phyloP scores from a whole-genome alignment of 805 yeast genomes.

The Candida endomychidarum region DNA sequence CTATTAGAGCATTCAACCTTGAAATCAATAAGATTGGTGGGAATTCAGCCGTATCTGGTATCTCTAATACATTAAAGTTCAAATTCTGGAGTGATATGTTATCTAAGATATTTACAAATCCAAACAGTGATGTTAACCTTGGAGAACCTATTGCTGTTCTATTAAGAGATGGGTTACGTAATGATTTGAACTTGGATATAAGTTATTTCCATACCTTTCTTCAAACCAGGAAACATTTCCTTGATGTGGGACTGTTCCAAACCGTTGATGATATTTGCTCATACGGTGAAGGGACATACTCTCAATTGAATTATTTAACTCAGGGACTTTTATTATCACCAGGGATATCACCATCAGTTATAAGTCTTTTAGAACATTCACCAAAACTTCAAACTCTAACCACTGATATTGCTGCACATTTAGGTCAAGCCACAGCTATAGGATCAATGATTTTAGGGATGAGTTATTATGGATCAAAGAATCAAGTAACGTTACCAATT shows the following conservation, averaged over 20 bases:
- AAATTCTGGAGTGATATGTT: slow-evolving; percentile 74
- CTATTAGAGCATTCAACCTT: slow-evolving; percentile 62
- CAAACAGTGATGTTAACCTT: slow-evolving; percentile 33
- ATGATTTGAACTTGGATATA: slow-evolving; percentile 51
- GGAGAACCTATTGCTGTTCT: slow-evolving; percentile 69
- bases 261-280: slow-evolving; percentile 61
- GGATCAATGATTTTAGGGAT: slow-evolving; percentile 63
- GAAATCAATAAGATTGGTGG: slow-evolving; percentile 56
- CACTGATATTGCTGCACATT: slow-evolving; percentile 69
- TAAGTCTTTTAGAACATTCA: slow-evolving; percentile 47
- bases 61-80: slow-evolving; percentile 52
- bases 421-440: slow-evolving; percentile 79
- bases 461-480: slow-evolving; percentile 54
- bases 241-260: slow-evolving; percentile 47
- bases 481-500: slow-evolving; percentile 60
- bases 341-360: slow-evolving; percentile 54
- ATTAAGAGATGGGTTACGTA: slow-evolving; percentile 50
- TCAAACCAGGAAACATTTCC: slow-evolving; percentile 55
- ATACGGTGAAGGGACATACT: slow-evolving; percentile 76
- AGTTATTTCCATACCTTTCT: slow-evolving; percentile 58
- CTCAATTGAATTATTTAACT: slow-evolving; percentile 68
- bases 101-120: slow-evolving; percentile 42
- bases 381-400: slow-evolving; percentile 42
- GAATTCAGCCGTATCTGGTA: slow-evolving; percentile 31
- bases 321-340: slow-evolving; percentile 62